Evolutionary conservation across 306 rosid species (phyloP), one percentile per base, ranked within the genome.

Genomic region (Lithocarpus polystachyus): DNA sequence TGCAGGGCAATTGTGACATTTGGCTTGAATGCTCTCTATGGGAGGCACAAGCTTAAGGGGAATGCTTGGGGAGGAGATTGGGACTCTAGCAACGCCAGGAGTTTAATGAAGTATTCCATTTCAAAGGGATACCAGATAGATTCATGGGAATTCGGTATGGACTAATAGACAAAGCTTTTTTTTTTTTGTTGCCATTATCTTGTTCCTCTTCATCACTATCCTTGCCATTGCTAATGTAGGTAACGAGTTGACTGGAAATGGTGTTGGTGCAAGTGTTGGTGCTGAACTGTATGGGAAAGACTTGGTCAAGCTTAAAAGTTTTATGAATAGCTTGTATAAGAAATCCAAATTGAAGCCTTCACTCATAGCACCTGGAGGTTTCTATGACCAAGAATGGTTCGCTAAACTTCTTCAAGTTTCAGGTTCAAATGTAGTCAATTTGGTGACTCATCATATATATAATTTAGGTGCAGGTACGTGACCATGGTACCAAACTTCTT

Each of bases 141-240:
- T 82, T 93, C 99, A 20, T 95, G 98, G 98, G 99, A 95, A 76
- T 95, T 91, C 71, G 99, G 99, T 95, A 93, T 74, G 77, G 79
- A 84, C 45, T 65, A 45, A 28, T 43, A 71, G 74, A 79, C 55
- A 71, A 45, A 61, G 28, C 78, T 83, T 22, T 55, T 86, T 83
- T 22, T 55, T 86, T 75, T 22, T 75, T 19, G 13, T 70, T 69
- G 73, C 71, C 71, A 4, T 68, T 71, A 19, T 35, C 56, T 15
- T 43, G 43, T 72, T 82, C 59, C 48, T 20, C 81, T 72, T 82
- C 74, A 78, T 29, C 80, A 80, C 52, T 31, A 55, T 80, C 69
- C 40, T 53, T 80, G 86, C 52, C 72, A 40, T 40, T 84, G 68
- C 72, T 70, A 67, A 33, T 74, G 76, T 76, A 95, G 98, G 99